A percentile compares a stretch with the other conserved stretches of the same genome.
Conservation (phyloP, 2,329 filamentous ascomycete genomes). For the Fusarium sp. region DNA sequence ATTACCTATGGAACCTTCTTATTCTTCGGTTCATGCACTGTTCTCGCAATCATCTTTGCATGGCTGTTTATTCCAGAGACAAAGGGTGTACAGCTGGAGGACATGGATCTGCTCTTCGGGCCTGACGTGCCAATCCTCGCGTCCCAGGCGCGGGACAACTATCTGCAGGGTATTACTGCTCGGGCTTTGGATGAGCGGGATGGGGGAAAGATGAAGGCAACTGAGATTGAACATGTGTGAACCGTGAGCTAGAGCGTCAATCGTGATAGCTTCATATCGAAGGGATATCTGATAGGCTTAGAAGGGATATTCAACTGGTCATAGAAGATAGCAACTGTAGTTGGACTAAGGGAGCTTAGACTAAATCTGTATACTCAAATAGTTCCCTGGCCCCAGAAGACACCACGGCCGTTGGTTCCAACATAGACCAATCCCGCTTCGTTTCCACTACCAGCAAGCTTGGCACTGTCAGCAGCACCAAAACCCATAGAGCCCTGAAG, state of each 20-base stretch:
- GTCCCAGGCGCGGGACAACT: not conserved
- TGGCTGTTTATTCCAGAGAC: not conserved
- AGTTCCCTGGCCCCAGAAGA: slow-evolving; percentile 45
- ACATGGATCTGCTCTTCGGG: not conserved
- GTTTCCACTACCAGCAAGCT: slow-evolving; percentile 58
- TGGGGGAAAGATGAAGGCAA: not conserved
- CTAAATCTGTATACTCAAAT: not conserved
- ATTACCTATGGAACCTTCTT: not conserved
- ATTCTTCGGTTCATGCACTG: not conserved
- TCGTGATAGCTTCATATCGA: fast-evolving
- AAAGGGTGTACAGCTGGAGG: not conserved
- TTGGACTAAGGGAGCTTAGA: not conserved
- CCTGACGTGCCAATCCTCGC: not conserved
- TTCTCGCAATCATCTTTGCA: not conserved
- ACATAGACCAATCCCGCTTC: slow-evolving; percentile 59
- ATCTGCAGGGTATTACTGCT: not conserved
- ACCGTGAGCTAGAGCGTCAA: fast-evolving
- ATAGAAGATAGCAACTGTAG: not conserved
- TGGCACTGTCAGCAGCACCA: slow-evolving; percentile 54
- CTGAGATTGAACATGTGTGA: not conserved
- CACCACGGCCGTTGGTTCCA: slow-evolving; percentile 61
- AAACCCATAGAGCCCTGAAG: slow-evolving; percentile 58
- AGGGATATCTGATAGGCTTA: fast-evolving
- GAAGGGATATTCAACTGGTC: fast-evolving
- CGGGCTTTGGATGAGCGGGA: not conserved